Conservation (phyloP, 2,329 filamentous ascomycete species). For the Nemania abortiva region DNA sequence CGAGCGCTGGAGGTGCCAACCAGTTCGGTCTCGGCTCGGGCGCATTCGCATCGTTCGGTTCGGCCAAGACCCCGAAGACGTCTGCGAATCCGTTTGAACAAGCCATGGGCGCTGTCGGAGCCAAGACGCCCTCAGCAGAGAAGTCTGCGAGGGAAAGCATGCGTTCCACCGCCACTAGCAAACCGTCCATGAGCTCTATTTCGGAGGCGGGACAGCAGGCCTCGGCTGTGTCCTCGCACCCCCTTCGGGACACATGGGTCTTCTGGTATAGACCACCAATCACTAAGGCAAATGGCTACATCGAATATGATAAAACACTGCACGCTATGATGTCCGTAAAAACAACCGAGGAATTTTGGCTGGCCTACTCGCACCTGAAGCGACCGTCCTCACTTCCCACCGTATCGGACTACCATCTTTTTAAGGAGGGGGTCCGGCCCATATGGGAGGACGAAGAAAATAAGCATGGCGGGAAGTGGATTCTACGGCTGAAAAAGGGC, state of each 20-base stretch:
- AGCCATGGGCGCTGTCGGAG: slow-evolving; percentile 65
- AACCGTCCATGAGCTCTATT: slow-evolving; percentile 61
- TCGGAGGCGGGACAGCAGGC: slow-evolving; percentile 59
- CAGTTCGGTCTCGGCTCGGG: slow-evolving; percentile 95
- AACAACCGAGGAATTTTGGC: slow-evolving; percentile 91
- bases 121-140: slow-evolving; percentile 69
- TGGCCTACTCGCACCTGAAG: slow-evolving; percentile 89
- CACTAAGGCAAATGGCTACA: slow-evolving; percentile 87
- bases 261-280: slow-evolving; percentile 98
- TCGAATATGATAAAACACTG: slow-evolving; percentile 97
- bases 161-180: slow-evolving; percentile 49
- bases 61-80: slow-evolving; percentile 88
- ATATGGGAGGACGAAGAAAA: slow-evolving; percentile 99
- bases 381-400: slow-evolving; percentile 87
- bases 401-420: slow-evolving; percentile 97
- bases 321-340: slow-evolving; percentile 85
- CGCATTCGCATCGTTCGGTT: slow-evolving; percentile 95
- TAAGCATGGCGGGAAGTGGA: slow-evolving; percentile 96
- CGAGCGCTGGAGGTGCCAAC: slow-evolving; percentile 72
- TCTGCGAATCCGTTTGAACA: slow-evolving; percentile 84
- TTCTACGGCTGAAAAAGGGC: slow-evolving; percentile 95
- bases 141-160: slow-evolving; percentile 68
- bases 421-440: slow-evolving; percentile 94
- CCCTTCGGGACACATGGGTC: slow-evolving; percentile 89
- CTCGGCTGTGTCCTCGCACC: slow-evolving; percentile 62